A percentile compares a stretch with the other conserved stretches of the same genome.
Conservation (phyloP, 768 basidiomycete species). For the Hysterangium stoloniferum region DNA sequence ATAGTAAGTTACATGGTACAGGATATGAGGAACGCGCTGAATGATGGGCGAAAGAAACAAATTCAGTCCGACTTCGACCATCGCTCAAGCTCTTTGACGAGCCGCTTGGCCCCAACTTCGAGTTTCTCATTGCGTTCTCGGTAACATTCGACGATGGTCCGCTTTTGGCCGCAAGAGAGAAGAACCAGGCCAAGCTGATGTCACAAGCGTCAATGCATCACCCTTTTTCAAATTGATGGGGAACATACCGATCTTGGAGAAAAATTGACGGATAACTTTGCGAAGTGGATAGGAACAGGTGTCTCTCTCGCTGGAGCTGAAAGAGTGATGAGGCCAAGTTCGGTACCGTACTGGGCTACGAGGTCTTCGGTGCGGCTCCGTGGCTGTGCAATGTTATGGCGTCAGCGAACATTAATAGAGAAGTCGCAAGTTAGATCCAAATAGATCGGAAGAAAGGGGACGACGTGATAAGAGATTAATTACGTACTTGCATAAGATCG, state of each 20-base stretch:
- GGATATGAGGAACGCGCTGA: no score
- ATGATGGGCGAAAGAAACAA: no score
- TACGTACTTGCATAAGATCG: conserved; percentile 37
- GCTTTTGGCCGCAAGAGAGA: conserved; percentile 2
- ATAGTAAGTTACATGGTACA: no score
- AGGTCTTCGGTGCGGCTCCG: conserved; percentile 69
- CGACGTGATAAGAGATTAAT: background rate
- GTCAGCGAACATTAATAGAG: background rate
- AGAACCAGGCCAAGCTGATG: background rate
- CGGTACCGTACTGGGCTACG: conserved; percentile 36
- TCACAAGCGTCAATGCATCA: background rate
- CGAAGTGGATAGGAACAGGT: background rate
- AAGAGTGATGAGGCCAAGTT: conserved; percentile 28
- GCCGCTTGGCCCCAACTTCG: conserved; percentile 44
- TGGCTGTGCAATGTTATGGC: conserved; percentile 49
- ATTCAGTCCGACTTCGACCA: conserved; percentile 27
- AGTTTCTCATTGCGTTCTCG: conserved; percentile 42
- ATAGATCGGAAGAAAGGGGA: no score
- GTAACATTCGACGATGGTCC: conserved; percentile 15
- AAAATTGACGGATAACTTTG: conserved; percentile 1
- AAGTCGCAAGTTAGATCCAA: background rate
- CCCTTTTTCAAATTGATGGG: background rate
- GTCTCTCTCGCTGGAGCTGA: background rate
- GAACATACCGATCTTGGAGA: conserved; percentile 3
- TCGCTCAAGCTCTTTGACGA: conserved; percentile 40